Evolutionary conservation across 805 yeast genomes (phyloP), one percentile per base, ranked within the genome.

Genomic region (Zygotorulaspora chibaensis): DNA sequence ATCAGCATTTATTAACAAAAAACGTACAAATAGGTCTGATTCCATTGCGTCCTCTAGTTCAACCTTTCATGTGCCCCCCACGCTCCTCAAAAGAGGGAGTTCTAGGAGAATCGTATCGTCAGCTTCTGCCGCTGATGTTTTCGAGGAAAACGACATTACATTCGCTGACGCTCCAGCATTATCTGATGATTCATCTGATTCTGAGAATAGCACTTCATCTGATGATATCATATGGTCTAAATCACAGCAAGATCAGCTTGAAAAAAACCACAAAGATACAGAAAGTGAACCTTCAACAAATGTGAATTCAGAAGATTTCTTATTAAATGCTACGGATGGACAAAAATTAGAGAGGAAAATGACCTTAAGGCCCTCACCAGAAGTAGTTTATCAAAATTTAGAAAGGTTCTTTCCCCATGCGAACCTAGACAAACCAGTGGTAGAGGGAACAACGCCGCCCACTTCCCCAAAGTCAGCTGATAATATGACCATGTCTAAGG

Each of bases 341-440:
- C 34, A 35, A 8, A 38, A 11, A 2, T 18, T 57, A 12, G 40
- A 43, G 3, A 57, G 66, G 23, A 68, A 68, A 45, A 79, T 83
- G 87, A 81, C 84, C 7, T 83, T 93, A 12, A 80, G 99, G 62
- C 99, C 99, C 2, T 89, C 98, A 0, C 84, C 96, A 1, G 98
- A 91, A 59, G 95, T 87, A 35, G 84, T 93, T 26, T 93, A 90
- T 62, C 87, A 88, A 45, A 90, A 93, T 57, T 75, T 93, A 51
- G 99, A 93, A 55, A 79, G 79, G 58, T 93, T 86, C 62, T 93
- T 93, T 72, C 99, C 99, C 0, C 77, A 85, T 56, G 82, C 97
- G 0, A 91, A 91, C 65, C 74, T 93, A 49, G 99, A 93, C 62
- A 85, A 84, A 56, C 95, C 97, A 2, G 87, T 93, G 28, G 78